These are phyloP conservation scores for Cicer pinnatifidum DNA, from an alignment of 306 rosid genomes.

Conservation along the genomic window DNA sequence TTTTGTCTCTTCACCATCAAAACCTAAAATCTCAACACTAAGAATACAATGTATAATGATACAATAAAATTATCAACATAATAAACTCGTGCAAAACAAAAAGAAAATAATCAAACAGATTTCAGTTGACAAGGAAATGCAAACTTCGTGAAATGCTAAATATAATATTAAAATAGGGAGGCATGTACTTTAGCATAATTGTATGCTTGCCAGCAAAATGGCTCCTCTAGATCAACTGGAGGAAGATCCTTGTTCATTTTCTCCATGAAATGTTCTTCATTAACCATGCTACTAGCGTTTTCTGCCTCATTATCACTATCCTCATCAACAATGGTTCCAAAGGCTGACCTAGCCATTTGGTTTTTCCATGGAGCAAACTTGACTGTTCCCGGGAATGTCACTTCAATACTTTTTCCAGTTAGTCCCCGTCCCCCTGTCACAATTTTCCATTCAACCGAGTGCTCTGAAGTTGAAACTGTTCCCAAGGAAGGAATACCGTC, in stretches of 20 bases:
- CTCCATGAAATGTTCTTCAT: slow-evolving; percentile 83
- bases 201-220: slow-evolving; percentile 98
- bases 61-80: slow-evolving; percentile 30
- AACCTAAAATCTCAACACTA: slow-evolving; percentile 33
- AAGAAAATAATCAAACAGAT: slow-evolving; percentile 21
- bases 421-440: slow-evolving; percentile 83
- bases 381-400: slow-evolving; percentile 95
- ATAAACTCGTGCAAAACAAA: slow-evolving; percentile 26
- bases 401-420: slow-evolving; percentile 87
- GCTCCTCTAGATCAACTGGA: slow-evolving; percentile 94
- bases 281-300: slow-evolving; percentile 67
- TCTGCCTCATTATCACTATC: slow-evolving; percentile 84
- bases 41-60: slow-evolving; percentile 33
- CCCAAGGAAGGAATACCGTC: slow-evolving; percentile 96
- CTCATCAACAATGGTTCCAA: slow-evolving; percentile 63
- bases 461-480: slow-evolving; percentile 84
- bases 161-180: slow-evolving; percentile 15
- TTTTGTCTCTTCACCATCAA: slow-evolving; percentile 37
- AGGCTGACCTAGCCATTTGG: slow-evolving; percentile 56
- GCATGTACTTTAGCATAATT: slow-evolving; percentile 81
- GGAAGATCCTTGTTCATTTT: slow-evolving; percentile 93
- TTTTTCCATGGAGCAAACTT: slow-evolving; percentile 85
- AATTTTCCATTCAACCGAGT: slow-evolving; percentile 94
- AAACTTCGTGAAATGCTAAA: slow-evolving; percentile 12
- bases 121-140: slow-evolving; percentile 33